Conservation (phyloP, 345 rosid genomes). For the Eucalyptus grandis region DNA sequence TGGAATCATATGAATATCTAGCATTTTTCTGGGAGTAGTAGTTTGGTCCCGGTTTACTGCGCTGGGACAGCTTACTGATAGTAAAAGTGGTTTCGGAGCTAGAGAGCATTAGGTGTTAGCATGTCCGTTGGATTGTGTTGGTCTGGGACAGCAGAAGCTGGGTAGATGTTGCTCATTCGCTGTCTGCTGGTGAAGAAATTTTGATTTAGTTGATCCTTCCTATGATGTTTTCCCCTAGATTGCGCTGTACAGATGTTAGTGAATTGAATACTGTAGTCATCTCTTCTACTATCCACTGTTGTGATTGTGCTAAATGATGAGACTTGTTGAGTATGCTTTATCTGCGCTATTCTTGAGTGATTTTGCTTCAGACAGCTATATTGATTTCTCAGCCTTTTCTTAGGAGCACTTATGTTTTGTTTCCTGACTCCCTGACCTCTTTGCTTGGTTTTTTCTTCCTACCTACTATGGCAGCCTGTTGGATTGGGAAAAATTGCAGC, state of each 20-base stretch:
- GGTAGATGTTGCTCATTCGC: background rate
- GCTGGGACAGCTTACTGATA: background rate
- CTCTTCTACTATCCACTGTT: background rate
- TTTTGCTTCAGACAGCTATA: background rate
- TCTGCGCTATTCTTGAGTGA: background rate
- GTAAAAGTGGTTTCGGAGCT: background rate
- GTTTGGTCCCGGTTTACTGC: background rate
- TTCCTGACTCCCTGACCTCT: background rate
- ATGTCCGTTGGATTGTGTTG: background rate
- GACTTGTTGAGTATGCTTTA: background rate
- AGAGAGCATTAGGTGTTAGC: background rate
- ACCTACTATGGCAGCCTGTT: conserved; percentile 54
- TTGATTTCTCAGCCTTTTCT: background rate
- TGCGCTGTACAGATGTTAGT: background rate
- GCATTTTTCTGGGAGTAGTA: background rate
- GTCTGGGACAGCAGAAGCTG: background rate
- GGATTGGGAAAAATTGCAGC: conserved; percentile 90
- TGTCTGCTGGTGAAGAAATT: background rate
- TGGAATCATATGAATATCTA: background rate
- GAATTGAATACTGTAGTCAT: background rate
- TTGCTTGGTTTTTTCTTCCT: background rate
- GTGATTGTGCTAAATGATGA: background rate
- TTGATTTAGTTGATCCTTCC: background rate
- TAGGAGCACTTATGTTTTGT: background rate
- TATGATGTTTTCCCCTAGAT: background rate